Evolutionary conservation across 169 alveolate species (phyloP), one percentile per base, ranked within the genome.

Genomic region (Plasmodium gaboni): DNA sequence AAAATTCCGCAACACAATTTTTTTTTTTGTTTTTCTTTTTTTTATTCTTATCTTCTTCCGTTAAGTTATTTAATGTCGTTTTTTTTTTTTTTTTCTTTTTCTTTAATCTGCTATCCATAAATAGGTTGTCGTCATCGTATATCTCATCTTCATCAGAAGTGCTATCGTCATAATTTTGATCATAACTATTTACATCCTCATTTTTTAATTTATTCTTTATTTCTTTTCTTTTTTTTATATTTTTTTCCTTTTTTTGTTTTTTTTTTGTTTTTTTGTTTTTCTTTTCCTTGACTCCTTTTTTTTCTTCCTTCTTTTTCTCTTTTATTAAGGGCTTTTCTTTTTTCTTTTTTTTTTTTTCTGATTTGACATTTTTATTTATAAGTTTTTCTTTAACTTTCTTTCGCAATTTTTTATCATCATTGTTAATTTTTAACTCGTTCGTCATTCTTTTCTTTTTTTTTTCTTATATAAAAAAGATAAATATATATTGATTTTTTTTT

Each of bases 111-210:
- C 73, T 80, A 24, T 32, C 73, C 90, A 80, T 80, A 22, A 80
- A 80, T 10, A 80, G 28, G 80, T 80, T 80, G 13, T 80, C 90
- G 22, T 80, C 80, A 61, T 80, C 51, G 73, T 67, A 80, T 24
- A 53, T 19, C 53, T 67, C 90, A 5, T 80, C 83, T 5, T 80
- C 83, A 5, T 67, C 19, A 7, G 19, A 24, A 13, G 10, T n/a
- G 8, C 2, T 42, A 8, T 22, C 74, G n/a, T 67, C 44, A 12
- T 67, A n/a, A 10, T 22, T 13, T 32, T 67, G 32, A n/a, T 28
- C 44, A n/a, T n/a, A 4, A 38, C 46, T 38, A 38, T 38, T 38
- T 2, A 50, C 32, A 8, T 70, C 67, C 0, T 50, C 51, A 4
- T 70, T 17, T 70, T 19, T 24, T 22, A 50, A 22, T 13, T 70